Conservation (phyloP, 106 monocot species). For the Hemerocallis citrina region DNA sequence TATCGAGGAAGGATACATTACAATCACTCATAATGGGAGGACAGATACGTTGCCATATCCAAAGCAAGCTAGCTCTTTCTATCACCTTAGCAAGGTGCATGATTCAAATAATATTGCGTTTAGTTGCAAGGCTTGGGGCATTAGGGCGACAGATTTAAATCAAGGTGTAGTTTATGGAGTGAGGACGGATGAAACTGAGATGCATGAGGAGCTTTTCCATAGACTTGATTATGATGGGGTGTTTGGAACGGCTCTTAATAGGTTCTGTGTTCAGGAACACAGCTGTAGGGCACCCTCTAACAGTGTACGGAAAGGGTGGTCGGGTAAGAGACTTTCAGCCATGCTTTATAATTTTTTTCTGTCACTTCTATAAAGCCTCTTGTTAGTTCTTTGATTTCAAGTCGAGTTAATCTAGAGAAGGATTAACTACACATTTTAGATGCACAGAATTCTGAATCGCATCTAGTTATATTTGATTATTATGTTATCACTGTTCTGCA, state of each 20-base stretch:
- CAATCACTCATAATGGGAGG: constrained; percentile 94
- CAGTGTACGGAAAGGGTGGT: constrained; percentile 94
- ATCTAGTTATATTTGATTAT: too few species aligned
- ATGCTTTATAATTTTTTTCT: neutral
- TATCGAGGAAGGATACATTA: constrained; percentile 94
- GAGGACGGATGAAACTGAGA: constrained; percentile 77
- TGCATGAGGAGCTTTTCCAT: constrained; percentile 91
- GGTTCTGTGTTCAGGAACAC: constrained; percentile 99
- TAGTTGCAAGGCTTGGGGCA: constrained; percentile 91
- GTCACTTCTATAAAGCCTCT: neutral
- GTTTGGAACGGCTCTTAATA: constrained; percentile 91
- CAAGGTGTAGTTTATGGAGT: constrained; percentile 97
- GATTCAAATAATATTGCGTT: constrained; percentile 96
- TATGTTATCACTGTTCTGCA: too few species aligned
- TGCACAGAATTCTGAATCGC: too few species aligned
- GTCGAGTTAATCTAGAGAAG: neutral
- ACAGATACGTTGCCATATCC: constrained; percentile 98
- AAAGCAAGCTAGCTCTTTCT: constrained; percentile 97
- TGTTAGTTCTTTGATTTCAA: too few species aligned
- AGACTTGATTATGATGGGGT: constrained; percentile 96
- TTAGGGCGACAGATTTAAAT: constrained; percentile 88
- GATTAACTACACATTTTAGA: neutral
- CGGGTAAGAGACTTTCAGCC: constrained; percentile 54
- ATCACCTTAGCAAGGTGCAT: constrained; percentile 96
- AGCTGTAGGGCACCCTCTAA: constrained; percentile 91